A percentile compares a stretch with the other conserved stretches of the same genome.
phyloP scores from a whole-genome alignment of 2,329 filamentous ascomycete species.

The Ceratocystis cacaofunesta region DNA sequence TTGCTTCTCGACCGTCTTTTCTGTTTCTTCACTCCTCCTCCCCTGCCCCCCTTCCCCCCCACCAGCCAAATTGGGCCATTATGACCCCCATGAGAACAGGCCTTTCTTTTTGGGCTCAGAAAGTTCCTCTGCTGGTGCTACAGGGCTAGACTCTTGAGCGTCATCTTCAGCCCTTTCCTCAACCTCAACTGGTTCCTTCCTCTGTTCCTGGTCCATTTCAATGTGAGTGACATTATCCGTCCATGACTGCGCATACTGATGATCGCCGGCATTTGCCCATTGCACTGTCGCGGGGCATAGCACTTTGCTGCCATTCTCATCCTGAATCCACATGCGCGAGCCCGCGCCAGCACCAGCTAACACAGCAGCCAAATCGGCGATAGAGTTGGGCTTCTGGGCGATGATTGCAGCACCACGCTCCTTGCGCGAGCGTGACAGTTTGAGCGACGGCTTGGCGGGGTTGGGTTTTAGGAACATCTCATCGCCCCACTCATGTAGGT shows the following conservation, averaged over 20 bases:
- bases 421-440: slow-evolving; percentile 26
- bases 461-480: slow-evolving; percentile 30
- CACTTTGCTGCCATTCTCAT: slow-evolving; percentile 18
- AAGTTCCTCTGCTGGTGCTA: slow-evolving; percentile 3
- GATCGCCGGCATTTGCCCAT: slow-evolving; percentile 37
- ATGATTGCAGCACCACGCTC: slow-evolving; percentile 40
- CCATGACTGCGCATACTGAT: slow-evolving; percentile 34
- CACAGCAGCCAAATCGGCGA: slow-evolving; percentile 49
- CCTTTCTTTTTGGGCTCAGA: slow-evolving; percentile 12
- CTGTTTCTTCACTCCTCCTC: neutral
- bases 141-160: slow-evolving; percentile 15
- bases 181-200: slow-evolving; percentile 12
- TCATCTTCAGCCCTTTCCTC: slow-evolving; percentile 17
- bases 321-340: slow-evolving; percentile 30
- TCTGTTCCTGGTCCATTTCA: slow-evolving; percentile 19
- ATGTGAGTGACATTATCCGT: slow-evolving; percentile 39
- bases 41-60: neutral
- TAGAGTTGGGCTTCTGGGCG: slow-evolving; percentile 44
- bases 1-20: slow-evolving; percentile 1
- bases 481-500: slow-evolving; percentile 46
- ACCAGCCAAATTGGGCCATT: neutral
- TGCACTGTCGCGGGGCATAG: slow-evolving; percentile 33
- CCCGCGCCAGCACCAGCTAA: slow-evolving; percentile 37
- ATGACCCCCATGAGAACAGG: slow-evolving; percentile 12
- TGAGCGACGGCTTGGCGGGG: slow-evolving; percentile 24